A percentile compares a stretch with the other conserved stretches of the same genome.
phyloP scores from a whole-genome alignment of 352 stramenopile species.

The Phytophthora pistaciae region DNA sequence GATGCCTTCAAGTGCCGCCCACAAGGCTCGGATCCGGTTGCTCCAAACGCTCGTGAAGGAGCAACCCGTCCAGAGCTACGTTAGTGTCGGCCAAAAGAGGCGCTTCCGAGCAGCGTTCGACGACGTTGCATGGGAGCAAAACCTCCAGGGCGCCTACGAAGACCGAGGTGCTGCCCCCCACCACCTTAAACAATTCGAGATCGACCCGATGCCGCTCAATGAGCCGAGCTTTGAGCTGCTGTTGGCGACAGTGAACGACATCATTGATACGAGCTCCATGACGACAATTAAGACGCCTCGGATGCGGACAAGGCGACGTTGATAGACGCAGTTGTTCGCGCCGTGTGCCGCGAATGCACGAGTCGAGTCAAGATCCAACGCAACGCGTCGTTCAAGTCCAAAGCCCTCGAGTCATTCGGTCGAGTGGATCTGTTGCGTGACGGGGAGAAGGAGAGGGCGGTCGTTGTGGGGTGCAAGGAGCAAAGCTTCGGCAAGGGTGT shows the following conservation, averaged over 20 bases:
- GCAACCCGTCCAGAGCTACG: not conserved
- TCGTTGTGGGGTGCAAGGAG: conserved; percentile 21
- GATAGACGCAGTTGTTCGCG: conserved; percentile 21
- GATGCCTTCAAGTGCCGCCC: conserved; percentile 10
- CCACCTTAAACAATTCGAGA: not conserved
- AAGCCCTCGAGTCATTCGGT: conserved; percentile 10
- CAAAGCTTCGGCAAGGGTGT: conserved; percentile 19
- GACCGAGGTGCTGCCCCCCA: not conserved
- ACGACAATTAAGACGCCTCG: conserved; percentile 1
- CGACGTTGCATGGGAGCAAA: conserved; percentile 19
- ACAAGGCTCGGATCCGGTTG: conserved; percentile 20
- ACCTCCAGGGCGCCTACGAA: conserved; percentile 16
- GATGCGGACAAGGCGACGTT: conserved; percentile 15
- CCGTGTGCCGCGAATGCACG: conserved; percentile 22
- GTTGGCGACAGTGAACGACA: not conserved
- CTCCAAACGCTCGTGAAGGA: conserved; percentile 24
- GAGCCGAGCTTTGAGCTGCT: not conserved
- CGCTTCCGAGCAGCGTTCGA: conserved; percentile 27
- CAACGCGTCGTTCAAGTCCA: conserved; percentile 21
- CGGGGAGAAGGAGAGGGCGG: conserved; percentile 9
- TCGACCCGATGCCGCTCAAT: not conserved
- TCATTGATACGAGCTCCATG: conserved; percentile 24
- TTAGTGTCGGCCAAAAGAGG: conserved; percentile 17
- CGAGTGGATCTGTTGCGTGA: conserved; percentile 12
- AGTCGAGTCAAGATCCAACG: conserved; percentile 17